Base-by-base conservation (phyloP, 345 rosid species). In the Lepidium aucheri region DNA sequence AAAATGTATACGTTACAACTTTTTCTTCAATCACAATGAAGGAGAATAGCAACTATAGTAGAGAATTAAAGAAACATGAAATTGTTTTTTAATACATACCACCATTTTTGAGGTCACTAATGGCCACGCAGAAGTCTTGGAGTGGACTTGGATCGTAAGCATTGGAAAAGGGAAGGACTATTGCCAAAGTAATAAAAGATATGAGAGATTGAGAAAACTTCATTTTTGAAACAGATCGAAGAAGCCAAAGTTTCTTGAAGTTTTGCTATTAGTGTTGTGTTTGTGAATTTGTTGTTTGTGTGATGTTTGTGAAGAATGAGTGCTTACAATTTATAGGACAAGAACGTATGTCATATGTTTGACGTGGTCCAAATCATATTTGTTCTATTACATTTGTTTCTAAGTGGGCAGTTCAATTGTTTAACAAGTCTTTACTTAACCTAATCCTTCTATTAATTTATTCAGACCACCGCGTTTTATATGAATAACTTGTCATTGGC, bases 121-220 rank as follows among this genome's bases (percentile, higher is more conserved):
- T 10, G 24, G 59, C 73, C 8, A 68, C 73, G 49, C 73, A 68
- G 39, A 68, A 68, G 34, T 68, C 66, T 58, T 68, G 73, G 6
- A 68, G 51, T 12, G 73, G 66, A 49, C 66, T 59, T 40, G 73
- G 73, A 49, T 68, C 73, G 39, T 58, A 58, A 39, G 73, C 59
- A 16, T 13, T 39, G 10, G 35, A 18, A 28, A 59, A 36, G 13
- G 65, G 22, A 16, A 47, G 4, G 40, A 40, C 59, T 39, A 64
- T 26, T 15, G 59, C 59, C 28, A 64, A 22, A 30, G 40, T 64
- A 16, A 20, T 7, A 24, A 51, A 1, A 51, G 30, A 6, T 6
- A 64, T 39, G 30, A 64, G 14, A 51, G 28, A 51, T 17, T 51
- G 46, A 15, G 69, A 51, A 51, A 52, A 22, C 69, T 16, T 64